A percentile compares a stretch with the other conserved stretches of the same genome.
Evolutionary conservation across 768 basidiomycete genomes (phyloP).

Genomic region (Paxillus rubicundulus): DNA sequence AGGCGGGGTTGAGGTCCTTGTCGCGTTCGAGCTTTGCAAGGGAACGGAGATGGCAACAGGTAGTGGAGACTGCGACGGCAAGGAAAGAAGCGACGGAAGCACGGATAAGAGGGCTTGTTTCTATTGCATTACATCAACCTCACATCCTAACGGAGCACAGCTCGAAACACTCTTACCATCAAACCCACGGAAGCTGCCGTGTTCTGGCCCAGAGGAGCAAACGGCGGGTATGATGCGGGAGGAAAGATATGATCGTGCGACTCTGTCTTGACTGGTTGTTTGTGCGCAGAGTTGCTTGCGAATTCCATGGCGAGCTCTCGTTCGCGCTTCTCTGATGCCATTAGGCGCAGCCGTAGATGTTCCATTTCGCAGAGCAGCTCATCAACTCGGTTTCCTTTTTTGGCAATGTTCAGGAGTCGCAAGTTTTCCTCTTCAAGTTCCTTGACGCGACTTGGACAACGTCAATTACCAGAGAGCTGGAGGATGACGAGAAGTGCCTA

Average conservation of each 20-base stretch:
- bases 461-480: constrained; percentile 14
- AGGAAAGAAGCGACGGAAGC: constrained; percentile 68
- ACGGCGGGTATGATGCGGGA: constrained; percentile 41
- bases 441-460: constrained; percentile 63
- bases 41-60: constrained; percentile 59
- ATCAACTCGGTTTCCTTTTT: constrained; percentile 38
- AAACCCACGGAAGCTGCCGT: constrained; percentile 66
- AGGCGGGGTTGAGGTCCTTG: constrained; percentile 40
- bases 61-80: constrained; percentile 55
- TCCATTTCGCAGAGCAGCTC: constrained; percentile 61
- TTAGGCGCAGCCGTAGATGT: constrained; percentile 61
- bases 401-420: constrained; percentile 60
- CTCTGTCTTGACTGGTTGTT: constrained; percentile 55
- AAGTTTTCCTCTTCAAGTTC: constrained; percentile 85
- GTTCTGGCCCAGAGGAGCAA: constrained; percentile 40
- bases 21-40: constrained; percentile 33
- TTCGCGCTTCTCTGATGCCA: constrained; percentile 64
- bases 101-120: constrained; percentile 74
- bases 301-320: constrained; percentile 63
- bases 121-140: constrained; percentile 22
- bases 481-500: constrained; percentile 43
- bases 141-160: neutral
- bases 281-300: constrained; percentile 37
- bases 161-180: constrained; percentile 48
- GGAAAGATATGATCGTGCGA: constrained; percentile 50